Percentiles rank a stretch among this genome's conserved stretches.
phyloP scores from a whole-genome alignment of 176 grass and related monocot genomes.

The Miscanthus lutarioriparius region DNA sequence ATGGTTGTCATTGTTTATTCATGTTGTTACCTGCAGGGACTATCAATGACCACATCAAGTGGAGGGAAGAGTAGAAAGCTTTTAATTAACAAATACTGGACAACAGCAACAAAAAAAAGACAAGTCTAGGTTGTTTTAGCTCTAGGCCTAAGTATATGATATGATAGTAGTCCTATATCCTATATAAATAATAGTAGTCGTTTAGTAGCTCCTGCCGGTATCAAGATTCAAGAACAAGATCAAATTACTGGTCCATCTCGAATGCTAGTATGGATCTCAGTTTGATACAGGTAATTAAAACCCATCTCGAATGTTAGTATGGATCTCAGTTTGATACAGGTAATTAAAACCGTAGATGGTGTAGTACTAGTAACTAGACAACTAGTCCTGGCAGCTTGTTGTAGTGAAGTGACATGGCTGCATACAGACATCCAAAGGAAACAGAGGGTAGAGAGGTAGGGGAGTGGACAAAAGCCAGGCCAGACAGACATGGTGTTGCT shows the following conservation, averaged over 20 bases:
- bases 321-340: neutral
- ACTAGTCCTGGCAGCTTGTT: neutral
- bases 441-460: constrained; percentile 13
- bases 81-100: constrained; percentile 37
- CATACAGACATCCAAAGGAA: constrained; percentile 4
- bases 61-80: constrained; percentile 31
- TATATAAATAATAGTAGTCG: neutral
- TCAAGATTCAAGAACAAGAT: constrained; percentile 18
- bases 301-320: neutral
- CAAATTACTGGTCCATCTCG: neutral
- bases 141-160: constrained; percentile 39
- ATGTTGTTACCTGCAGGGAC: constrained; percentile 47
- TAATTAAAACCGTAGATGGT: constrained; percentile 10
- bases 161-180: neutral
- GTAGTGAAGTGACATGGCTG: constrained; percentile 2
- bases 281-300: too few species aligned
- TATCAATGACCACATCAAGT: constrained; percentile 47
- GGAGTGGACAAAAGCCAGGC: constrained; percentile 45
- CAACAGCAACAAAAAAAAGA: constrained; percentile 32
- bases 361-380: neutral
- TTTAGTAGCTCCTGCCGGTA: constrained; percentile 27
- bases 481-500: constrained; percentile 19
- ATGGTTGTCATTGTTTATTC: constrained; percentile 39
- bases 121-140: constrained; percentile 48
- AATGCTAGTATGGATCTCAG: neutral